Percentiles rank a stretch among this genome's conserved stretches.
These are phyloP conservation scores for Xerocomus nothofagi DNA, from an alignment of 1,284 basidiomycete species.

Conservation along the genomic window DNA sequence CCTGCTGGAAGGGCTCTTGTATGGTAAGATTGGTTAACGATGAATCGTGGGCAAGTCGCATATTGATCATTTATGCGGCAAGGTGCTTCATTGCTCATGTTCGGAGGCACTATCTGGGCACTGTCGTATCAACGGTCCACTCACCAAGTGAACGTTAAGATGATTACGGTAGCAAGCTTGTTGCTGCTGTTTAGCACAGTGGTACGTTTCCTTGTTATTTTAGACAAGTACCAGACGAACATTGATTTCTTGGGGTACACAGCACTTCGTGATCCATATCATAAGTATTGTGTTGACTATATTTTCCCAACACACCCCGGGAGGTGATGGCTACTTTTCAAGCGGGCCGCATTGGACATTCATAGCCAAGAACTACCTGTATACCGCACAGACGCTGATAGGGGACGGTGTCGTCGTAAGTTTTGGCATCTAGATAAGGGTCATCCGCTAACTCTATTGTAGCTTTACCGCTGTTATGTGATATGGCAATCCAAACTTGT, in stretches of 20 bases:
- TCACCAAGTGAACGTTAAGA: conserved; percentile 8
- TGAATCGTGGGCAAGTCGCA: neutral
- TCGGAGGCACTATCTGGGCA: conserved; percentile 19
- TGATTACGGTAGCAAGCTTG: conserved; percentile 13
- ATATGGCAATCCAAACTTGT: conserved; percentile 23
- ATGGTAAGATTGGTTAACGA: conserved; percentile 15
- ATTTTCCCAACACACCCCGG: neutral
- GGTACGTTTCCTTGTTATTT: conserved; percentile 4
- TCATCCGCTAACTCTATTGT: neutral
- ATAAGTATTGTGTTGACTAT: conserved; percentile 20
- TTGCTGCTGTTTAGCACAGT: conserved; percentile 18
- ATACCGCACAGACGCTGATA: conserved; percentile 35
- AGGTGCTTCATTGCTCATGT: conserved; percentile 27
- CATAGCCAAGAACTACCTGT: conserved; percentile 32
- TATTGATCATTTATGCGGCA: neutral
- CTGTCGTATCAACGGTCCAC: conserved; percentile 3
- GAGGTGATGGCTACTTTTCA: conserved; percentile 22
- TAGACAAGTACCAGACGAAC: neutral
- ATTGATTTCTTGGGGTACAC: neutral
- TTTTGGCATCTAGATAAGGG: neutral
- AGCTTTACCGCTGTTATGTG: conserved; percentile 31
- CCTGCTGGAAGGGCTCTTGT: conserved; percentile 23
- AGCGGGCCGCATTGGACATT: conserved; percentile 31
- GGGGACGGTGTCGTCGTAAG: conserved; percentile 37
- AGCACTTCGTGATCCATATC: conserved; percentile 27